A percentile compares a stretch with the other conserved stretches of the same genome.
These are phyloP conservation scores for Glutinoglossum americanum DNA, from an alignment of 495 filamentous ascomycete genomes.

Conservation along the genomic window DNA sequence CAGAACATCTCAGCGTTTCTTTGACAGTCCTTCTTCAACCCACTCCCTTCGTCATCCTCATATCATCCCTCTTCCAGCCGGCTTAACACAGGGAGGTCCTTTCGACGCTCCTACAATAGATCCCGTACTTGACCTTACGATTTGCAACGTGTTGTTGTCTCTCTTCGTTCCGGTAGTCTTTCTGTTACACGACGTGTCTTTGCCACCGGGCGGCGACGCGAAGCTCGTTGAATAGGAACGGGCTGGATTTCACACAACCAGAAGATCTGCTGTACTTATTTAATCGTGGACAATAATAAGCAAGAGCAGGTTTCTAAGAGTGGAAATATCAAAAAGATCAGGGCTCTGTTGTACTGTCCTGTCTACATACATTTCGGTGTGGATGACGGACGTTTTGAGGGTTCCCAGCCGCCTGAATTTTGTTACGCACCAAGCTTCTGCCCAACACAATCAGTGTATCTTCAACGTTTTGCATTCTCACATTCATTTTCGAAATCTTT, in stretches of 20 bases:
- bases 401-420: not conserved
- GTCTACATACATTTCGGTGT: not conserved
- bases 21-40: not conserved
- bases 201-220: not conserved
- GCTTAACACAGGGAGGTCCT: not conserved
- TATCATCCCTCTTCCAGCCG: not conserved
- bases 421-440: not conserved
- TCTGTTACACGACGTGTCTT: not conserved
- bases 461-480: not conserved
- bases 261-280: slow-evolving; percentile 2
- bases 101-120: not conserved
- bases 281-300: not conserved
- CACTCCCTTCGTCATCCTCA: not conserved
- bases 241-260: not conserved
- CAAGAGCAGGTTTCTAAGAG: not conserved
- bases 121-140: not conserved
- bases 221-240: not conserved
- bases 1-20: not conserved
- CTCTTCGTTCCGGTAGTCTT: not conserved
- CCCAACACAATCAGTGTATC: slow-evolving; percentile 2
- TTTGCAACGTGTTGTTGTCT: not conserved
- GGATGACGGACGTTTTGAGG: not conserved
- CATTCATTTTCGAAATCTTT: not conserved
- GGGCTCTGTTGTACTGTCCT: not conserved
- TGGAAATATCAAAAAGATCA: not conserved